Percentiles rank a stretch among this genome's conserved stretches.
Conservation (phyloP, 1,139 yeast genomes). For the Blastobotrys raffinosifermentans region DNA sequence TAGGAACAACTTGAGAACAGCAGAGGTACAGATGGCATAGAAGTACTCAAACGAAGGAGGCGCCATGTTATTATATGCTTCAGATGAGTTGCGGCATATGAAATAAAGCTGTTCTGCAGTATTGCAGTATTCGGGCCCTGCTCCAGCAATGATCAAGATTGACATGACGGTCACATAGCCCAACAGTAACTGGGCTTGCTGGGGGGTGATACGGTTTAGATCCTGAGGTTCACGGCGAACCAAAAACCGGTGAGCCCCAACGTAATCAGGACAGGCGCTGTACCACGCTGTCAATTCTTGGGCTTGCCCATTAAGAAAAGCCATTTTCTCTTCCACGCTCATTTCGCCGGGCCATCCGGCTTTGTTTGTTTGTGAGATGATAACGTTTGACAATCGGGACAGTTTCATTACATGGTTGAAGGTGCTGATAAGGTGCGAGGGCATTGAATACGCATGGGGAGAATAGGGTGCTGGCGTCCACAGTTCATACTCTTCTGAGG, state of each 20-base stretch:
- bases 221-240: conserved; percentile 6
- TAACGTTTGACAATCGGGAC: conserved; percentile 11
- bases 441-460: conserved; percentile 9
- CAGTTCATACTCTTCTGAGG: conserved; percentile 12
- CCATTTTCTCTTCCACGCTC: conserved; percentile 5
- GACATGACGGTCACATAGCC: conserved; percentile 14
- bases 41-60: conserved; percentile 1
- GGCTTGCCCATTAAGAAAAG: conserved; percentile 8
- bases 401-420: conserved; percentile 15
- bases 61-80: neutral
- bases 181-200: conserved; percentile 15
- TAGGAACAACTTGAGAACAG: neutral
- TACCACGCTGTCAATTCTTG: conserved; percentile 14
- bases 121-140: neutral
- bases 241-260: conserved; percentile 6
- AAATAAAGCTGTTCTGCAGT: neutral
- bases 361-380: conserved; percentile 15
- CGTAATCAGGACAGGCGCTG: conserved; percentile 12
- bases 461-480: conserved; percentile 10
- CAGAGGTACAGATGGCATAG: neutral
- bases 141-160: conserved; percentile 7
- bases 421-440: conserved; percentile 12
- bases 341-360: conserved; percentile 10
- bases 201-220: conserved; percentile 13
- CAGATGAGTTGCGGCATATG: neutral